Evolutionary conservation across 1,284 basidiomycete species (phyloP).

Genomic region (Schizophyllum amplum): DNA sequence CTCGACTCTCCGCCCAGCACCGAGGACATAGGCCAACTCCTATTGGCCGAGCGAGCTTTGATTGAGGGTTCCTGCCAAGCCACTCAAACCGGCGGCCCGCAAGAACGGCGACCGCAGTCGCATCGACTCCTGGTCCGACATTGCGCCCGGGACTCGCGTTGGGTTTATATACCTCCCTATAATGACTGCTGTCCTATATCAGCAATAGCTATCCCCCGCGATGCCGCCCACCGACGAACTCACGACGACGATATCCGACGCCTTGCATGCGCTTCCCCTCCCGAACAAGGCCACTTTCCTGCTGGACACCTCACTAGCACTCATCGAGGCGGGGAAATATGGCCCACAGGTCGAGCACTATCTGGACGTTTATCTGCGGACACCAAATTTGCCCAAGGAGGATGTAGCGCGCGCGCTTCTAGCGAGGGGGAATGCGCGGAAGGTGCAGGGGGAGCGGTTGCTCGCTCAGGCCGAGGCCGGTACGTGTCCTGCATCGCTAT

Average conservation of each 20-base stretch:
- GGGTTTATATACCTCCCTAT: too few relatives aligned
- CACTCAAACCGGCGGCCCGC: too few relatives aligned
- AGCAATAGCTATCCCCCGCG: too few relatives aligned
- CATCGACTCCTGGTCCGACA: too few relatives aligned
- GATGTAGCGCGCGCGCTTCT: slow-evolving; percentile 46
- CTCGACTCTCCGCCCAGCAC: too few relatives aligned
- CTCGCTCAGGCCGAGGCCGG: slow-evolving; percentile 50
- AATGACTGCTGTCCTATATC: too few relatives aligned
- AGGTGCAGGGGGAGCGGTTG: slow-evolving; percentile 42
- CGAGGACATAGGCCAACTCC: too few relatives aligned
- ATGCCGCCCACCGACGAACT: slow-evolving; percentile 37
- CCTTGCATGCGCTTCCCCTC: slow-evolving; percentile 39
- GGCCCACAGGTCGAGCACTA: slow-evolving; percentile 55
- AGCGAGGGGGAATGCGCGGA: slow-evolving; percentile 50
- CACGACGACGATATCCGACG: slow-evolving; percentile 46
- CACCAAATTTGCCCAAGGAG: slow-evolving; percentile 42
- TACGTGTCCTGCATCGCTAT: slow-evolving; percentile 17
- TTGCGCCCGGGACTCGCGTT: too few relatives aligned
- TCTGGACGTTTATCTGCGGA: slow-evolving; percentile 53
- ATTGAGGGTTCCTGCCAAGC: too few relatives aligned
- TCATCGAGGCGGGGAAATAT: slow-evolving; percentile 50
- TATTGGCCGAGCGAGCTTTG: too few relatives aligned
- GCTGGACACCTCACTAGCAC: slow-evolving; percentile 46
- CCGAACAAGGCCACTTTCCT: slow-evolving; percentile 48
- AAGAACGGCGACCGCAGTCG: too few relatives aligned